A percentile compares a stretch with the other conserved stretches of the same genome.
These are phyloP conservation scores for Hymenoscyphus linearis DNA, from an alignment of 2,329 filamentous ascomycete species.

Conservation along the genomic window DNA sequence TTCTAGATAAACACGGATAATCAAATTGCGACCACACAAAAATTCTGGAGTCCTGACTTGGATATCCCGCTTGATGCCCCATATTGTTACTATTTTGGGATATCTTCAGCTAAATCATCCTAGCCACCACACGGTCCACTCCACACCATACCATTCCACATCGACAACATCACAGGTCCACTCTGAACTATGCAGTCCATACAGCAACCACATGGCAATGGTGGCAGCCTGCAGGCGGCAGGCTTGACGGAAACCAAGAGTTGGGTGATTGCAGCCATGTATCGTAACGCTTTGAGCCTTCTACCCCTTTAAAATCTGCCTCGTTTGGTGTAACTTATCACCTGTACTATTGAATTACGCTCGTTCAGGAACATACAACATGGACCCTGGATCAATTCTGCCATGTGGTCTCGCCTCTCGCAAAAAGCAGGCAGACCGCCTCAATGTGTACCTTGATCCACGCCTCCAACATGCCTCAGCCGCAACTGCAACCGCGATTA, in stretches of 20 bases:
- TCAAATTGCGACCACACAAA: neutral
- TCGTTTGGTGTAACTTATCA: constrained; percentile 5
- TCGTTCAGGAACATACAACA: neutral
- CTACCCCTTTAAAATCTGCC: constrained; percentile 4
- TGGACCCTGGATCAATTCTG: neutral
- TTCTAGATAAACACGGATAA: neutral
- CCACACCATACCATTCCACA: neutral
- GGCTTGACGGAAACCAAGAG: neutral
- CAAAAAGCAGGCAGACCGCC: neutral
- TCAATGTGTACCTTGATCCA: neutral
- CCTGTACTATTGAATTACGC: constrained; percentile 6
- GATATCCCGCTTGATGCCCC: neutral
- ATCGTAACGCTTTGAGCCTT: constrained; percentile 3
- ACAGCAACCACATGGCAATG: constrained; percentile 5
- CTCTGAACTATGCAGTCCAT: neutral
- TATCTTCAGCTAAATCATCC: neutral
- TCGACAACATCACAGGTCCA: neutral
- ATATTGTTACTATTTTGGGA: constrained; percentile 6
- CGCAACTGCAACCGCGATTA: neutral
- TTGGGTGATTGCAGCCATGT: neutral
- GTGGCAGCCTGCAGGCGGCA: neutral
- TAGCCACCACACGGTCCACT: neutral
- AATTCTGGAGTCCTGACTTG: neutral
- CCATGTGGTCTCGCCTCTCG: neutral
- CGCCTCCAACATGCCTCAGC: constrained; percentile 4